Percentiles rank a stretch among this genome's conserved stretches.
phyloP scores from a whole-genome alignment of 495 filamentous ascomycete species.

The Staphylotrichum longicolle region DNA sequence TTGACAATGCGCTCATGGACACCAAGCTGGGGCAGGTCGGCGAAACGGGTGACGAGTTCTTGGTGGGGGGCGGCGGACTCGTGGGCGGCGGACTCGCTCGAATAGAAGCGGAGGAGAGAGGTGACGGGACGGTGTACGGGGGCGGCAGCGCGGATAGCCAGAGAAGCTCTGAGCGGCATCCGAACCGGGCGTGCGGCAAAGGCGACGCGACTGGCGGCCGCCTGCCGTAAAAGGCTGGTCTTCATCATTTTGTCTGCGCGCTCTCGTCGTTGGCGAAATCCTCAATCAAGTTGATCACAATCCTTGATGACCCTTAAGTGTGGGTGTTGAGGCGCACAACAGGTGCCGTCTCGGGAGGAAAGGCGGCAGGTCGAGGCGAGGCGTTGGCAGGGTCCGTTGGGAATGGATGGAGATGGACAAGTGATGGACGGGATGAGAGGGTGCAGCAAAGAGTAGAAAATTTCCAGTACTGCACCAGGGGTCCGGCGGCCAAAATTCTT shows the following conservation, averaged over 20 bases:
- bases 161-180: constrained; percentile 26
- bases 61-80: constrained; percentile 14
- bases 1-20: constrained; percentile 64
- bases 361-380: not conserved
- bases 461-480: not conserved
- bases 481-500: not conserved
- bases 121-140: constrained; percentile 23
- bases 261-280: not conserved
- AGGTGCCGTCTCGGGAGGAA: constrained; percentile 1
- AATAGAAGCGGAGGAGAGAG: constrained; percentile 39
- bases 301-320: not conserved
- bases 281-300: not conserved
- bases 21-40: constrained; percentile 59
- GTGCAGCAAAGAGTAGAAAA: constrained; percentile 11
- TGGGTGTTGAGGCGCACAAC: constrained; percentile 1
- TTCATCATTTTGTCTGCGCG: constrained; percentile 29
- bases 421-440: no score
- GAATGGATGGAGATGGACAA: not conserved
- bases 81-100: constrained; percentile 34
- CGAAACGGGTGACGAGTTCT: constrained; percentile 61
- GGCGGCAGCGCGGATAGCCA: constrained; percentile 19
- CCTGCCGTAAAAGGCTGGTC: constrained; percentile 33
- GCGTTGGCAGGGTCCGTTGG: constrained; percentile 8
- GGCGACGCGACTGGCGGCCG: constrained; percentile 31
- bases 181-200: constrained; percentile 27